Evolutionary conservation across 305 asterid species (phyloP).

Genomic region (Caryopteris hybrid): DNA sequence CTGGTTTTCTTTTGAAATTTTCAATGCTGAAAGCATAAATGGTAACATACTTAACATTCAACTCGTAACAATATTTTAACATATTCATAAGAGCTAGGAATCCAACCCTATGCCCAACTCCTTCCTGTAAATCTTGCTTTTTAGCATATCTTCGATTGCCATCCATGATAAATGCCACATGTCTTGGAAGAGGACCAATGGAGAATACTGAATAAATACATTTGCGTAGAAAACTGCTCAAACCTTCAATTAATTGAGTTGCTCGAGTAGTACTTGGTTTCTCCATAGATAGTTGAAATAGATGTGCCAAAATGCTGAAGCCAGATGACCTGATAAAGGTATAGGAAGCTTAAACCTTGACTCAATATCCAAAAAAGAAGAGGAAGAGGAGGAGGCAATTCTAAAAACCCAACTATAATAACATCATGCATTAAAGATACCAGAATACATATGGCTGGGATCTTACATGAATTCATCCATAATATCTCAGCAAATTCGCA

Average conservation of each 20-base stretch:
- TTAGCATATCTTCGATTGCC: slow-evolving; percentile 67
- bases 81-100: slow-evolving; percentile 45
- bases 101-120: slow-evolving; percentile 51
- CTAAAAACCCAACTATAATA: neutral
- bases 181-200: slow-evolving; percentile 47
- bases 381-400: neutral
- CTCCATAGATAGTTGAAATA: slow-evolving; percentile 36
- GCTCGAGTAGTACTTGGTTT: slow-evolving; percentile 17
- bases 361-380: neutral
- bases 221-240: slow-evolving; percentile 35
- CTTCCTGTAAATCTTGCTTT: slow-evolving; percentile 31
- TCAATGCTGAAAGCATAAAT: slow-evolving; percentile 74
- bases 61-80: slow-evolving; percentile 54
- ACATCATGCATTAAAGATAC: neutral
- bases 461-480: neutral
- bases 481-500: neutral
- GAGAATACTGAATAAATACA: slow-evolving; percentile 39
- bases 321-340: slow-evolving; percentile 24
- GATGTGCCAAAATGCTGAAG: slow-evolving; percentile 9
- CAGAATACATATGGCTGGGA: neutral
- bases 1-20: slow-evolving; percentile 57
- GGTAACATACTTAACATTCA: slow-evolving; percentile 44
- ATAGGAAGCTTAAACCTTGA: neutral
- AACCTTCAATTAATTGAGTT: slow-evolving; percentile 27
- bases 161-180: slow-evolving; percentile 69